These are phyloP conservation scores for Populus hybrid DNA, from an alignment of 441 rosid genomes.

Conservation along the genomic window DNA sequence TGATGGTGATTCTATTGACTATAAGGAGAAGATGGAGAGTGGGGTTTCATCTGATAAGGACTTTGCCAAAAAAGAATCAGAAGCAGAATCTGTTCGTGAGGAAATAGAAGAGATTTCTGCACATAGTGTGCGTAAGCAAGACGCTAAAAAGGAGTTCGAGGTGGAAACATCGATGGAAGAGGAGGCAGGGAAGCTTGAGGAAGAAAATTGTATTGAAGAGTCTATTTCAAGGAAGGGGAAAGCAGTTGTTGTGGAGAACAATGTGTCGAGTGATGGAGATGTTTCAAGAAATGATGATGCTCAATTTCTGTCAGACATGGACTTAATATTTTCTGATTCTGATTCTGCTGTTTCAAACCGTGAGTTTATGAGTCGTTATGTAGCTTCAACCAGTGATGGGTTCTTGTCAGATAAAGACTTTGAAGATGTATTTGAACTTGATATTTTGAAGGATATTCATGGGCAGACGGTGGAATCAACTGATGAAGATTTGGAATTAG, in stretches of 20 bases:
- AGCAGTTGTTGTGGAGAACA: slow-evolving; percentile 11
- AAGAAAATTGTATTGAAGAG: slow-evolving; percentile 7
- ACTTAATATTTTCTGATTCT: slow-evolving; percentile 26
- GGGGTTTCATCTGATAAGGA: slow-evolving; percentile 4
- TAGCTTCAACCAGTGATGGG: slow-evolving; percentile 42
- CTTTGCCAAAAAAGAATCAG: slow-evolving; percentile 2
- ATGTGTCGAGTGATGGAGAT: slow-evolving; percentile 14
- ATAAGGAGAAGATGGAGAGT: not conserved
- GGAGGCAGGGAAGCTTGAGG: slow-evolving; percentile 10
- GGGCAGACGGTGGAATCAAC: slow-evolving; percentile 14
- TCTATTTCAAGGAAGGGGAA: slow-evolving; percentile 6
- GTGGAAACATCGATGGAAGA: slow-evolving; percentile 7
- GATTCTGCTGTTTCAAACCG: slow-evolving; percentile 60
- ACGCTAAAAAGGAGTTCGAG: slow-evolving; percentile 14
- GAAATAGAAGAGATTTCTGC: slow-evolving; percentile 5
- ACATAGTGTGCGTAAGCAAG: slow-evolving; percentile 2
- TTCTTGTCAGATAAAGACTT: slow-evolving; percentile 59
- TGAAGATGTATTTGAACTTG: slow-evolving; percentile 25
- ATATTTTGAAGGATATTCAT: slow-evolving; percentile 16
- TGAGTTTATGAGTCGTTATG: slow-evolving; percentile 37
- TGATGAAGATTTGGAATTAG: slow-evolving; percentile 20
- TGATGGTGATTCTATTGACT: not conserved
- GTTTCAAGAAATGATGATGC: slow-evolving; percentile 16
- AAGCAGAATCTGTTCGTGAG: slow-evolving; percentile 17
- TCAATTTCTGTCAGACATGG: slow-evolving; percentile 41